Evolutionary conservation across 1,284 basidiomycete genomes (phyloP).

Genomic region (Meripilus lineatus): DNA sequence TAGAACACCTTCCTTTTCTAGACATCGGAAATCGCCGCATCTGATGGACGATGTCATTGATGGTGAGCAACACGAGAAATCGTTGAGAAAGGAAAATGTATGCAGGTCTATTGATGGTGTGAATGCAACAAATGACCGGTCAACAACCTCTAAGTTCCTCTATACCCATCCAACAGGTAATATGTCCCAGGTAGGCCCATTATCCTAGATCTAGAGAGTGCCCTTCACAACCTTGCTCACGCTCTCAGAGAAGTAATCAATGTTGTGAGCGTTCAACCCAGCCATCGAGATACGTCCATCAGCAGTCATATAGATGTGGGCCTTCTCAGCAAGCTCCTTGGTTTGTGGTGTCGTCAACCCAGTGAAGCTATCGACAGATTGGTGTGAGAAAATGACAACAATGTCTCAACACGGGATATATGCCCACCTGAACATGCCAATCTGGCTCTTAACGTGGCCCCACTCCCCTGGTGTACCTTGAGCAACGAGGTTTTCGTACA

Average conservation of each 20-base stretch:
- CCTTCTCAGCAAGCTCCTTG: constrained; percentile 84
- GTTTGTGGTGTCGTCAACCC: constrained; percentile 84
- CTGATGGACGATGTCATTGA: too few species aligned
- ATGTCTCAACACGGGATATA: constrained; percentile 4
- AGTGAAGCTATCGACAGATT: constrained; percentile 60
- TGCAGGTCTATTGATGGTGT: not conserved
- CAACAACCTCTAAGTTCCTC: constrained; percentile 2
- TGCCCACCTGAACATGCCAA: constrained; percentile 86
- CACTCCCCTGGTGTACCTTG: constrained; percentile 92
- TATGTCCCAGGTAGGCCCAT: not conserved
- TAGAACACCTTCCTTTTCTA: constrained; percentile 1
- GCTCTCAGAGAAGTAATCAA: constrained; percentile 87
- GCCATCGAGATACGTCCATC: constrained; percentile 96
- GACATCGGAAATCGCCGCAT: constrained; percentile 4
- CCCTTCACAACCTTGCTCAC: constrained; percentile 83
- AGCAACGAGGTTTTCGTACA: constrained; percentile 78
- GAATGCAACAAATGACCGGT: not conserved
- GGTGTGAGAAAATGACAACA: not conserved
- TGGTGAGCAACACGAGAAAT: too few species aligned
- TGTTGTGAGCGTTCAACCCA: constrained; percentile 86
- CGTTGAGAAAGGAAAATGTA: not conserved
- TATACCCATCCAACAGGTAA: constrained; percentile 8
- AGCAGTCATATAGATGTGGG: constrained; percentile 91
- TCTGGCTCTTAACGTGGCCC: constrained; percentile 96
- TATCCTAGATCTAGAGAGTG: constrained; percentile 44